Base-by-base conservation (phyloP, 208 protist genomes). In the Phytomonas sp. region DNA sequence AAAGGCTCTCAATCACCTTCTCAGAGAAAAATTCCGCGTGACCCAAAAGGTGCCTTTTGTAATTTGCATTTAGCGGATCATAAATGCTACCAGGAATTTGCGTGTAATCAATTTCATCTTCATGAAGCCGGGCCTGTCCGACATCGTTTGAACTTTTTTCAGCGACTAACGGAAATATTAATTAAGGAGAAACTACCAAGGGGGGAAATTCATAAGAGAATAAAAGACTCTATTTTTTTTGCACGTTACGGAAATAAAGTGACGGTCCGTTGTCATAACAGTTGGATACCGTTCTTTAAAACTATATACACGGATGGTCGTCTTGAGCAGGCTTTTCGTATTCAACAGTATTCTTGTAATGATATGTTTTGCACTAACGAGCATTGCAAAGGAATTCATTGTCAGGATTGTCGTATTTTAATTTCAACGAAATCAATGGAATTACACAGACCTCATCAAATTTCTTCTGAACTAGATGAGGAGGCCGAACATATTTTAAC, bases 181-280 rank as follows among this genome's bases (percentile, higher is more conserved):
- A 82, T 87, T 61, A 79, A 85, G 45, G 84, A 94, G 75, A 77
- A 84, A n/a, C 49, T 52, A 14, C 66, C 82, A 0, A 76, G 69
- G 19, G 59, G 52, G 5, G 83, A 94, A 45, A 82, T 94, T 60
- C 37, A 86, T 5, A 79, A 83, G 56, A 78, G 89, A 16, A 79
- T 92, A 56, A 92, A 91, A 66, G 89, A 94, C 75, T 94, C 89
- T 23, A 85, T 92, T 37, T 92, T 94, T 66, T 94, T 92, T 67
- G 89, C 89, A 0, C 78, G 87, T 16, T 94, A 92, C 75, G 89
- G 89, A 37, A 94, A 94, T 67, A 94, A 92, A 61, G 89, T 94
- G 4, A 94, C 89, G 3, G 89, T 94, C 29, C 80, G 85, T 4
- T 94, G 77, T 63, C 78, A 87, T 76, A 83, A 80, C 29, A 89